Conservation (phyloP, 257 asterid genomes). For the Pogostemon cablin region DNA sequence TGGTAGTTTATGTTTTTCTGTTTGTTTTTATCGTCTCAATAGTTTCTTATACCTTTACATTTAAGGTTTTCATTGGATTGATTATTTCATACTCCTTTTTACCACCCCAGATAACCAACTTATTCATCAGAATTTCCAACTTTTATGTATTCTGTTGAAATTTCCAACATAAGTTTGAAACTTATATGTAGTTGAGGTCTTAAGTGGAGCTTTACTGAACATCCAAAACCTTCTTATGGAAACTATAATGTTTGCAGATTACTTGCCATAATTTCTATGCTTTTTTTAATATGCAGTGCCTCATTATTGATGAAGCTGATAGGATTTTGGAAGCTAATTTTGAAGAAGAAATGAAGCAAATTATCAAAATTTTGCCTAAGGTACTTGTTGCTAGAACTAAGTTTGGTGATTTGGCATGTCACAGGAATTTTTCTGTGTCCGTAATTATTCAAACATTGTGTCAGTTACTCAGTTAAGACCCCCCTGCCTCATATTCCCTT, state of each 20-base stretch:
- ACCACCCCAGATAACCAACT: background rate
- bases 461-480: background rate
- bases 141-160: background rate
- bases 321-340: conserved; percentile 93
- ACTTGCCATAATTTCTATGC: conserved; percentile 17
- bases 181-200: conserved; percentile 9
- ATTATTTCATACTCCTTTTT: background rate
- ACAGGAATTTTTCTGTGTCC: background rate
- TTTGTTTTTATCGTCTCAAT: too few relatives aligned
- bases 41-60: too few relatives aligned
- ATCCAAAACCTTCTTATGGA: conserved; percentile 3
- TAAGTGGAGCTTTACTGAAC: background rate
- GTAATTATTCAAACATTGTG: background rate
- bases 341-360: conserved; percentile 92
- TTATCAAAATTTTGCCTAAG: conserved; percentile 82
- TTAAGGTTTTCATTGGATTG: too few relatives aligned
- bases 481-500: background rate
- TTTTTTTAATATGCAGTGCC: conserved; percentile 70
- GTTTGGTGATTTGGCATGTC: background rate
- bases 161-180: background rate
- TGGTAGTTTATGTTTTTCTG: background rate
- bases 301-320: conserved; percentile 94
- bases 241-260: conserved; percentile 7
- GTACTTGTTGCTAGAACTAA: conserved; percentile 41
- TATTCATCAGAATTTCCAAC: background rate